phyloP scores from a whole-genome alignment of 768 basidiomycete genomes.

The Tylopilus rubrobrunneus region DNA sequence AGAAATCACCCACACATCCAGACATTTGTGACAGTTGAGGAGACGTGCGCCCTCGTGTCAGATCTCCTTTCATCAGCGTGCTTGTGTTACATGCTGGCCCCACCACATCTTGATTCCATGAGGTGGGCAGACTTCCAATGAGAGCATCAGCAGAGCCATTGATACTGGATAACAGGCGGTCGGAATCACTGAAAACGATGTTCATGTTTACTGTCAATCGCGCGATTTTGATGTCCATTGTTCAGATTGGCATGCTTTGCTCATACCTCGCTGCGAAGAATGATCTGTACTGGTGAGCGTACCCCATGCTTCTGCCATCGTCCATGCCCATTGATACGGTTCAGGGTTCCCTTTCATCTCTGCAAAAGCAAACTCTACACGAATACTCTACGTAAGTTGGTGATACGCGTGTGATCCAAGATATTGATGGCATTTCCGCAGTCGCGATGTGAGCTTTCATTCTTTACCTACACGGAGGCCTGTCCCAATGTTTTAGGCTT shows the following conservation, averaged over 20 bases:
- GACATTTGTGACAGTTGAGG: constrained; percentile 8
- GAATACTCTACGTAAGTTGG: constrained; percentile 17
- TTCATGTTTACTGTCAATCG: constrained; percentile 18
- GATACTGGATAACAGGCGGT: constrained; percentile 1
- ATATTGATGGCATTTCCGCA: neutral
- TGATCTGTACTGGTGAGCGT: constrained; percentile 16
- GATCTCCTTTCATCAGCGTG: constrained; percentile 13
- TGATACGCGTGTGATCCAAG: neutral
- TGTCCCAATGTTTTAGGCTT: constrained; percentile 7
- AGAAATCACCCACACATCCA: neutral
- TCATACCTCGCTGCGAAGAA: constrained; percentile 12
- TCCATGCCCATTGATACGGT: neutral
- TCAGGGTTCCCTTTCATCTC: constrained; percentile 21
- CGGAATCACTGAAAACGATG: constrained; percentile 11
- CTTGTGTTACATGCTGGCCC: constrained; percentile 13
- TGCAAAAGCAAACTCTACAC: constrained; percentile 24
- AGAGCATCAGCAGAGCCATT: neutral
- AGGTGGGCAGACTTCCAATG: neutral
- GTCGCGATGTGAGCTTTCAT: constrained; percentile 14
- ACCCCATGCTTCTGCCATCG: neutral
- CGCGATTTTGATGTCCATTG: constrained; percentile 16
- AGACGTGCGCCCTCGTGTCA: constrained; percentile 12
- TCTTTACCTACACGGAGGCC: neutral
- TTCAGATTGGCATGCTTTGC: constrained; percentile 17
- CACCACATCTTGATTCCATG: constrained; percentile 2